Base-by-base conservation (phyloP, 371 early-diverging fungal species). In the Umbelopsis sp. region DNA sequence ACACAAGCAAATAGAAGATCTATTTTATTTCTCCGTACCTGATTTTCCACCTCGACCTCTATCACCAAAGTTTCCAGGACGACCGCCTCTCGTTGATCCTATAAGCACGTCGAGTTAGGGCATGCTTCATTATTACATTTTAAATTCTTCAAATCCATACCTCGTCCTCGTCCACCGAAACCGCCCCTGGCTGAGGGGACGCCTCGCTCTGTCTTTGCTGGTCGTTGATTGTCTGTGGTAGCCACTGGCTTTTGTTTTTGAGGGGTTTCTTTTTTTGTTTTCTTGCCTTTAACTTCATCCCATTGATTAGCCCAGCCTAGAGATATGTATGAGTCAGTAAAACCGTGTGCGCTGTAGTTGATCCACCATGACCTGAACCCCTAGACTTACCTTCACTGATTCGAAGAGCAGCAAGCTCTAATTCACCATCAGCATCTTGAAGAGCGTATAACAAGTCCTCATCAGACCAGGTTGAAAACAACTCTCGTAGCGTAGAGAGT, bases 391-490 rank as follows among this genome's bases (percentile, higher is more conserved):
- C 97, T 81, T 94, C 93, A 72, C 87, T 86, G 74, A 97, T 96
- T 72, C 96, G 83, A 67, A 81, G 86, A 74, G 92, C 86, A 65
- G 96, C 89, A 44, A 87, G 71, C 62, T 95, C 93, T 41, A 96
- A 80, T 74, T 96, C 95, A 38, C 96, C 96, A 63, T 89, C 79
- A 37, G 91, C 90, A 67, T 97, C 98, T 78, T 93, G 88, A 70
- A 97, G 76, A 32, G 89, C 90, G 66, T 88, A 91, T 65, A 95
- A 76, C 68, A 97, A 88, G 81, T 96, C 97, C 68, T 88, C 91
- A 75, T 96, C 96, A 69, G 94, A 80, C 97, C 97, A 97, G 67
- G 91, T 91, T 68, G 89, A 80, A 75, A 96, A 96, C 76, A 97
- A 76, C 71, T 93, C 93, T 77, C 87, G 88, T 65, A 96, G 87